Evolutionary conservation across 1,284 basidiomycete genomes (phyloP), one percentile per base, ranked within the genome.

Genomic region (Cutaneotrichosporon sp.): DNA sequence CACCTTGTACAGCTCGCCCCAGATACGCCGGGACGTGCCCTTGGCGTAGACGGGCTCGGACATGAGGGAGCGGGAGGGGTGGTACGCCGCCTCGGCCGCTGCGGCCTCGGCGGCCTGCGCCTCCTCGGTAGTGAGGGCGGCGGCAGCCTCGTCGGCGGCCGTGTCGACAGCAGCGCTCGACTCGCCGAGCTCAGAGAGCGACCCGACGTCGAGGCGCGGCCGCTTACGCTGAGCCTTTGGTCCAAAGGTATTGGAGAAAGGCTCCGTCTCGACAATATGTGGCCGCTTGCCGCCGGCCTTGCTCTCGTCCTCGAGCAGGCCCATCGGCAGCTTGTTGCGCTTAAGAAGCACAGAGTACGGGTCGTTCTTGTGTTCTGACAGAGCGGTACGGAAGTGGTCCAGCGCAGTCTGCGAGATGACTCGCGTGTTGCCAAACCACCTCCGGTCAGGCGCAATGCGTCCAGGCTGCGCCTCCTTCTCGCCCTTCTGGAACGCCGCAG

Each of bases 1-100:
- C 62, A 99, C 96, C 76, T 99, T 99, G 82, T 98, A 98, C 21
- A 98, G 79, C 74, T 99, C 94, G 58, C 90, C 93, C 78, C 97
- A 98, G 61, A 99, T 98, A 51, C 96, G 84, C 42, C 86, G 80
- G 21, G 90, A 94, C 1, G 92, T 96, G 36, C 92, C 92, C 74
- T 94, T 92, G 53, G 86, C 83, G 67, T 90, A 93, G 58, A 92
- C 89, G 3, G 90, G 89, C 64, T 92, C 90, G 60, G 85, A 59
- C n/a, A 56, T 63, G 21, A 61, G 63, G 1, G 66, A 63, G 9
- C 60, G 60, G 10, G 67, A 65, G 9, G 64, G 58, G 60, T 68
- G 60, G 58, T 69, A 69, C 14, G 66, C 54, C 44, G 66, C 59
- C 42, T 55, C 55, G 20, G 56, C 56, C 2, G 56, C 61, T 13